A percentile compares a stretch with the other conserved stretches of the same genome.
phyloP scores from a whole-genome alignment of 139 green algal genomes.

The Mychonastes homosphaera region DNA sequence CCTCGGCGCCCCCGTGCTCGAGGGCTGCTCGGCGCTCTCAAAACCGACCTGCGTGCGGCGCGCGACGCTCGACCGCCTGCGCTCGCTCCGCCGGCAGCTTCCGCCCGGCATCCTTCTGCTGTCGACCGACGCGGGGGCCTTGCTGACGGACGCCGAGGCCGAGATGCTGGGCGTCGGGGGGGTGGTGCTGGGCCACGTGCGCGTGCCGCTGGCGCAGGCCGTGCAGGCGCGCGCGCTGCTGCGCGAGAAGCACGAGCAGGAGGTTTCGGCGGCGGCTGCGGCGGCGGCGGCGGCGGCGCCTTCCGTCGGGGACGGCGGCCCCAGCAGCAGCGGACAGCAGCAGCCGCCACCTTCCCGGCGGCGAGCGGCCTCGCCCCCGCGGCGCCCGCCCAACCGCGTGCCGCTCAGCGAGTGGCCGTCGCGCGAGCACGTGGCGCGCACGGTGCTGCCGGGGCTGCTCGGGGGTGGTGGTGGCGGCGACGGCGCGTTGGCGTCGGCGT shows the following conservation, averaged over 20 bases:
- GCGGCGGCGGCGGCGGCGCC: not conserved
- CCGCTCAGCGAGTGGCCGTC: too few relatives aligned
- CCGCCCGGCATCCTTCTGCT: constrained; percentile 16
- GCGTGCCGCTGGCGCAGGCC: constrained; percentile 15
- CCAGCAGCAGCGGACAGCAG: too few relatives aligned
- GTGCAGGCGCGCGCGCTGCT: constrained; percentile 10
- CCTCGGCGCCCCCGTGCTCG: constrained; percentile 11
- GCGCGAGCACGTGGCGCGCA: too few relatives aligned
- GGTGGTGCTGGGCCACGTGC: constrained; percentile 8
- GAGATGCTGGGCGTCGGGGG: constrained; percentile 16
- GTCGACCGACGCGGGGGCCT: constrained; percentile 9
- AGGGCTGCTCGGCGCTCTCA: constrained; percentile 7
- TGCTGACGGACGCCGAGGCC: constrained; percentile 19
- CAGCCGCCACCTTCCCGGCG: too few relatives aligned
- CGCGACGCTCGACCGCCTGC: constrained; percentile 8
- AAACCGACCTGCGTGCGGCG: constrained; percentile 7
- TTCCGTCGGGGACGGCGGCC: too few relatives aligned
- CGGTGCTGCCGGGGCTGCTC: too few relatives aligned
- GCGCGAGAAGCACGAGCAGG: not conserved
- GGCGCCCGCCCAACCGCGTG: too few relatives aligned
- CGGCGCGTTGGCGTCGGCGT: too few relatives aligned
- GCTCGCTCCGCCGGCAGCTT: not conserved
- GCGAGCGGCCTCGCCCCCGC: too few relatives aligned
- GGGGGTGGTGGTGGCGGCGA: too few relatives aligned
- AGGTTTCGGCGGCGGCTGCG: constrained; percentile 3